Evolutionary conservation across 495 filamentous ascomycete genomes (phyloP).

Genomic region (Aspergillus carlsbadensis): DNA sequence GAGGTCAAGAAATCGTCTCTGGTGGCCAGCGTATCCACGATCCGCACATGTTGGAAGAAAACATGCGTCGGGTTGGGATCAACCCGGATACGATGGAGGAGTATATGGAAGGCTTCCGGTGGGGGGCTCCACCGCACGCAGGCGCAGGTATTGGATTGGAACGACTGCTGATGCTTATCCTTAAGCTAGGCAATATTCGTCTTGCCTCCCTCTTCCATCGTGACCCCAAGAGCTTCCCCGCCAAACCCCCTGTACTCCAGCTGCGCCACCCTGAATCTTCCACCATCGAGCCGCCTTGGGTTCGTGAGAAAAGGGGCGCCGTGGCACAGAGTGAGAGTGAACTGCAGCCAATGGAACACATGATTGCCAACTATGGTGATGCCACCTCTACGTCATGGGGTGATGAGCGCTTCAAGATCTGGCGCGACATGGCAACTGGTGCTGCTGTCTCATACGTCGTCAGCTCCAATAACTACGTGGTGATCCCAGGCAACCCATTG

Average conservation of each 20-base stretch:
- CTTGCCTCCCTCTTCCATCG: slow-evolving; percentile 80
- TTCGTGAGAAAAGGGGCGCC: slow-evolving; percentile 35
- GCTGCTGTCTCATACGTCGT: slow-evolving; percentile 78
- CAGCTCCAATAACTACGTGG: slow-evolving; percentile 66
- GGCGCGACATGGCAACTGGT: slow-evolving; percentile 72
- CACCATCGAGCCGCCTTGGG: slow-evolving; percentile 65
- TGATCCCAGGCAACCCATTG: slow-evolving; percentile 78
- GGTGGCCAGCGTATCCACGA: slow-evolving; percentile 93
- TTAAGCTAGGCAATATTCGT: slow-evolving; percentile 85
- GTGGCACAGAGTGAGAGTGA: slow-evolving; percentile 45
- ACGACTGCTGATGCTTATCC: slow-evolving; percentile 77
- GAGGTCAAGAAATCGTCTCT: slow-evolving; percentile 88
- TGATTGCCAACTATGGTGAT: slow-evolving; percentile 87
- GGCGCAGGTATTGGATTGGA: slow-evolving; percentile 90
- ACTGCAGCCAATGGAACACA: slow-evolving; percentile 71
- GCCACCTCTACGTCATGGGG: slow-evolving; percentile 86
- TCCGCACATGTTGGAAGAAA: slow-evolving; percentile 66
- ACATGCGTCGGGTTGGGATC: slow-evolving; percentile 73
- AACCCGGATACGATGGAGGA: slow-evolving; percentile 78
- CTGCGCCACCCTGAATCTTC: slow-evolving; percentile 78
- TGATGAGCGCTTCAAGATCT: slow-evolving; percentile 78
- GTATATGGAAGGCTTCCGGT: slow-evolving; percentile 85
- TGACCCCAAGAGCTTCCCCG: slow-evolving; percentile 77
- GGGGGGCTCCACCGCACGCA: slow-evolving; percentile 84
- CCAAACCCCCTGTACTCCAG: slow-evolving; percentile 49